These are phyloP conservation scores for Orobanche coerulescens DNA, from an alignment of 257 asterid species.

Conservation along the genomic window DNA sequence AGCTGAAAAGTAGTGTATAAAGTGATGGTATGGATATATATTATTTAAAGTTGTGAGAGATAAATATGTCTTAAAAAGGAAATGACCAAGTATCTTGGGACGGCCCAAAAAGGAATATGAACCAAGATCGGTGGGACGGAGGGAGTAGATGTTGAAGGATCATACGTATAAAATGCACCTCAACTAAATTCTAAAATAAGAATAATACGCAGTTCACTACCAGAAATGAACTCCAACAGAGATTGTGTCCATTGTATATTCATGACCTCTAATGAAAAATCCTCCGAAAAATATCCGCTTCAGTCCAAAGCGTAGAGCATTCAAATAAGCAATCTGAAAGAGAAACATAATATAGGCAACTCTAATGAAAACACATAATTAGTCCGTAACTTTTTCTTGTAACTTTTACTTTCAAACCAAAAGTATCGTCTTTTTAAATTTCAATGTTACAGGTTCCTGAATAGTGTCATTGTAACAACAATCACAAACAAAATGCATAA, in stretches of 20 bases:
- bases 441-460: not conserved
- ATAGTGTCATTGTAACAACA: not conserved
- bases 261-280: conserved; percentile 82
- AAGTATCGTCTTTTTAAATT: not conserved
- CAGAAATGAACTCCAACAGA: conserved; percentile 91
- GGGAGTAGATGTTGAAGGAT: not conserved
- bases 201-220: conserved; percentile 28
- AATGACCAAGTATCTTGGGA: no score
- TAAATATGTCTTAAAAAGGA: no score
- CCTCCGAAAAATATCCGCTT: conserved; percentile 90
- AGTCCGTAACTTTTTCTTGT: not conserved
- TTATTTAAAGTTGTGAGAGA: no score
- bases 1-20: no score
- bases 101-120: no score
- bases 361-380: not conserved
- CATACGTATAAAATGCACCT: not conserved
- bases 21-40: no score
- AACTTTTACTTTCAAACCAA: no score
- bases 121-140: no score
- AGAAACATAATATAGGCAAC: conserved; percentile 13
- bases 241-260: conserved; percentile 91
- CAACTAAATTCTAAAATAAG: not conserved
- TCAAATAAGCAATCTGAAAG: conserved; percentile 77
- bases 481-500: not conserved
- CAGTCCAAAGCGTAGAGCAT: conserved; percentile 73